These are phyloP conservation scores for Solanum chacoense DNA, from an alignment of 305 asterid genomes.

Conservation along the genomic window DNA sequence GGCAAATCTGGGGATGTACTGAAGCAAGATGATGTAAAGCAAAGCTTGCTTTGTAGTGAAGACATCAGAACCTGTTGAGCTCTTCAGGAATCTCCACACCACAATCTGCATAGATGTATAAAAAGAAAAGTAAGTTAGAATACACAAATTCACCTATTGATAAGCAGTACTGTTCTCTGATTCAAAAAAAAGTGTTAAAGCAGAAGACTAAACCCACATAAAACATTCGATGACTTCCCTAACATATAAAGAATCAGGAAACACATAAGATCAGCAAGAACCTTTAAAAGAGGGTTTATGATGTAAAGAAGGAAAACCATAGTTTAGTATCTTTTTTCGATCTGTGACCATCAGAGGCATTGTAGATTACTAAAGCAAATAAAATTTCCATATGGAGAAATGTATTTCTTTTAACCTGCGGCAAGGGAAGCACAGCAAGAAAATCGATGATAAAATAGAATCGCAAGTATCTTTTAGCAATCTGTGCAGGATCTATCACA, in stretches of 20 bases:
- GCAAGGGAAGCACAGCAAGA: slow-evolving; percentile 90
- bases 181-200: background rate
- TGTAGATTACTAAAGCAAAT: background rate
- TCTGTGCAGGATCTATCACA: slow-evolving; percentile 86
- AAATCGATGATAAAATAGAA: slow-evolving; percentile 80
- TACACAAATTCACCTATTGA: background rate
- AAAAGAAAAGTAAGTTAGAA: background rate
- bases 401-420: slow-evolving; percentile 57
- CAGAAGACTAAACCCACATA: background rate
- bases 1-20: slow-evolving; percentile 73
- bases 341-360: background rate
- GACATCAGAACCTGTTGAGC: slow-evolving; percentile 92
- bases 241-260: background rate
- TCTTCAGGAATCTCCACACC: slow-evolving; percentile 84
- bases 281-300: background rate
- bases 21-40: slow-evolving; percentile 70
- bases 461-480: slow-evolving; percentile 91
- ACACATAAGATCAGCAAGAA: background rate
- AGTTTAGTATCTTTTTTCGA: background rate
- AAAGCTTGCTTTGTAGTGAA: slow-evolving; percentile 81
- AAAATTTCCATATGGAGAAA: background rate
- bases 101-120: slow-evolving; percentile 56
- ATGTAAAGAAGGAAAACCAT: background rate
- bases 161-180: background rate
- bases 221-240: background rate